Evolutionary conservation across 495 filamentous ascomycete species (phyloP).

Genomic region (Sordaria brevicollis): DNA sequence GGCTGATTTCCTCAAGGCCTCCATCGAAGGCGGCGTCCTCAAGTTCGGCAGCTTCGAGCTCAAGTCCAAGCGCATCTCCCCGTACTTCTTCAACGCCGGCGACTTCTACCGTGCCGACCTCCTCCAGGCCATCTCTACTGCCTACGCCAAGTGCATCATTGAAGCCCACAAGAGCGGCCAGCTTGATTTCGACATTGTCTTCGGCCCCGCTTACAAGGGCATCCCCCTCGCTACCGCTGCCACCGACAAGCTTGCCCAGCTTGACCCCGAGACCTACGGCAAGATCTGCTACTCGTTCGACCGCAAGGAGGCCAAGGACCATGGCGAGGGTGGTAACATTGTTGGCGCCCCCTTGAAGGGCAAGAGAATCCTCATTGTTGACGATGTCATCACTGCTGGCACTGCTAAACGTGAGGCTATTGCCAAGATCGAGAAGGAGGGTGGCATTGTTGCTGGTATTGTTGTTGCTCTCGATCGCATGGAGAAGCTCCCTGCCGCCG

Average conservation of each 20-base stretch:
- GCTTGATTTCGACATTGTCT: constrained; percentile 56
- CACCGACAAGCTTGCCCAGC: constrained; percentile 53
- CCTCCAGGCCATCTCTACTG: constrained; percentile 59
- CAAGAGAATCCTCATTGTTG: constrained; percentile 78
- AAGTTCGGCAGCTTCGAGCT: constrained; percentile 82
- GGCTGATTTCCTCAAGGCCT: constrained; percentile 57
- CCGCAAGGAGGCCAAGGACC: constrained; percentile 88
- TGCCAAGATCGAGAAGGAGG: constrained; percentile 67
- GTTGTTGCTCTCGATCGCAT: constrained; percentile 79
- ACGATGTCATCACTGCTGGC: constrained; percentile 93
- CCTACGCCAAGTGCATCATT: constrained; percentile 68
- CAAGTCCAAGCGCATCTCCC: constrained; percentile 84
- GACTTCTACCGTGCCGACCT: constrained; percentile 70
- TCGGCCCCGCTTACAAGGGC: constrained; percentile 93
- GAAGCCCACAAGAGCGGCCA: constrained; percentile 25
- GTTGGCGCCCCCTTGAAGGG: constrained; percentile 77
- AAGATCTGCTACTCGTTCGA: constrained; percentile 78
- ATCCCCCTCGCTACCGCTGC: constrained; percentile 75
- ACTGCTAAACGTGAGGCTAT: constrained; percentile 90
- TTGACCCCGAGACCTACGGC: constrained; percentile 45
- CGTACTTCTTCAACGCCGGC: constrained; percentile 98
- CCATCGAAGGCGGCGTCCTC: constrained; percentile 64
- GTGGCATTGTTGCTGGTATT: constrained; percentile 73
- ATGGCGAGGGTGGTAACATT: constrained; percentile 87
- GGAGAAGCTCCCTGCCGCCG: constrained; percentile 59